phyloP scores from a whole-genome alignment of 176 grass and related monocot species.

The Puya raimondii region DNA sequence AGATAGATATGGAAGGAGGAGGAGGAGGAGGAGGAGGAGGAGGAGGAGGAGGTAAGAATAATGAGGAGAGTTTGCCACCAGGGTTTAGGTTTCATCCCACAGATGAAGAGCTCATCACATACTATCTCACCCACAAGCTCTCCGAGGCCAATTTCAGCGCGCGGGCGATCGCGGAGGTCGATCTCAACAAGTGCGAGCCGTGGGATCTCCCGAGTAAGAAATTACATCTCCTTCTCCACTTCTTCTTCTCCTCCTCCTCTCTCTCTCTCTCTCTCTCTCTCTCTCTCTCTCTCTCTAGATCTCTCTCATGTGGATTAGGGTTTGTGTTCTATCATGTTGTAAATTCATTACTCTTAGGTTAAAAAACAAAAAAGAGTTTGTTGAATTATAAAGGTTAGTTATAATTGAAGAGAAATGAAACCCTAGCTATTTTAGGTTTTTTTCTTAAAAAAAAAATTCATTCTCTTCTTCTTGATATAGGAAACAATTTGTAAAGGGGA shows the following conservation, averaged over 20 bases:
- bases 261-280: not conserved
- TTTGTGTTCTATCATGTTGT: too few species aligned
- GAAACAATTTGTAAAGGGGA: too few species aligned
- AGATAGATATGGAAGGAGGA: conserved; percentile 17
- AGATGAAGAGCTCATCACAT: conserved; percentile 91
- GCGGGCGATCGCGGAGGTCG: conserved; percentile 81
- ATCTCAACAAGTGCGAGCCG: conserved; percentile 97
- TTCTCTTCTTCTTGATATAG: too few species aligned
- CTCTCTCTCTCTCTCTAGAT: too few species aligned
- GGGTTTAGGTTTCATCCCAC: conserved; percentile 97
- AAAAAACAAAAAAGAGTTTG: too few species aligned
- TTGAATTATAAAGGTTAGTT: too few species aligned
- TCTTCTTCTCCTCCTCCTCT: not conserved
- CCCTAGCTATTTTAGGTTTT: too few species aligned
- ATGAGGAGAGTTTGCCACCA: conserved; percentile 75
- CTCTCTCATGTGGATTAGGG: too few species aligned
- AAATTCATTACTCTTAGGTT: too few species aligned
- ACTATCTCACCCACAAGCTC: conserved; percentile 80
- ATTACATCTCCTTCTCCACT: not conserved
- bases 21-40: conserved; percentile 21
- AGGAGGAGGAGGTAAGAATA: conserved; percentile 25
- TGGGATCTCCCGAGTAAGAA: conserved; percentile 90
- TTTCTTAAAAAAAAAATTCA: too few species aligned
- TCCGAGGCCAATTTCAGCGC: conserved; percentile 60
- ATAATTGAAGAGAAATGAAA: too few species aligned